These are phyloP conservation scores for Neurospora sp. DNA, from an alignment of 495 filamentous ascomycete genomes.

Conservation along the genomic window DNA sequence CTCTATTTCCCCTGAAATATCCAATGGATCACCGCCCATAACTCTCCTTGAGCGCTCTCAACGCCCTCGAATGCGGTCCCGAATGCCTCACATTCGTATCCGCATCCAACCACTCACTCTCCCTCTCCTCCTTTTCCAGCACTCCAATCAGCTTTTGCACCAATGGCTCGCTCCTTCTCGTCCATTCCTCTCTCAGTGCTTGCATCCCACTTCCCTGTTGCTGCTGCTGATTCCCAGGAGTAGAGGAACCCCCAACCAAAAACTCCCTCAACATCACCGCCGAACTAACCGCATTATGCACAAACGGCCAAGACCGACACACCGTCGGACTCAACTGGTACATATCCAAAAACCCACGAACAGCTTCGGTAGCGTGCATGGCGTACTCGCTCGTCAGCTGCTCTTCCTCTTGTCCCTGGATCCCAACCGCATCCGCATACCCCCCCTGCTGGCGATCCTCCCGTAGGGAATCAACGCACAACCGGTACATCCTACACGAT, in stretches of 20 bases:
- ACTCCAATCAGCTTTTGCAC: neutral
- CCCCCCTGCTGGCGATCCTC: neutral
- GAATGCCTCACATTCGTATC: conserved; percentile 3
- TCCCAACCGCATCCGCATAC: neutral
- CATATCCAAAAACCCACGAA: neutral
- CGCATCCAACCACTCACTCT: conserved; percentile 1
- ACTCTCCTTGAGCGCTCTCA: conserved; percentile 1
- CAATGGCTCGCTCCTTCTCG: neutral
- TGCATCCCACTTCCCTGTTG: neutral
- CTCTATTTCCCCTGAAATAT: neutral
- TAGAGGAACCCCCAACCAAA: neutral
- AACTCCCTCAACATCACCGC: neutral
- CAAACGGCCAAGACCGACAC: conserved; percentile 2
- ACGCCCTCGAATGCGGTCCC: neutral
- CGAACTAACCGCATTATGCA: conserved; percentile 3
- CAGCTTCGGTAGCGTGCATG: neutral
- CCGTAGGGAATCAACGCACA: neutral
- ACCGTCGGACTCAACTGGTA: neutral
- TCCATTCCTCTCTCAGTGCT: neutral
- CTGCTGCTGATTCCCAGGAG: neutral
- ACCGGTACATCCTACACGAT: neutral
- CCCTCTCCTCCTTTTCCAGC: neutral
- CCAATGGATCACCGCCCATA: neutral
- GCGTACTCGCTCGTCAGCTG: neutral
- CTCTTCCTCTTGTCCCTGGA: neutral